These are phyloP conservation scores for Polysphondylium violaceum DNA, from an alignment of 78 protist species.

Conservation along the genomic window DNA sequence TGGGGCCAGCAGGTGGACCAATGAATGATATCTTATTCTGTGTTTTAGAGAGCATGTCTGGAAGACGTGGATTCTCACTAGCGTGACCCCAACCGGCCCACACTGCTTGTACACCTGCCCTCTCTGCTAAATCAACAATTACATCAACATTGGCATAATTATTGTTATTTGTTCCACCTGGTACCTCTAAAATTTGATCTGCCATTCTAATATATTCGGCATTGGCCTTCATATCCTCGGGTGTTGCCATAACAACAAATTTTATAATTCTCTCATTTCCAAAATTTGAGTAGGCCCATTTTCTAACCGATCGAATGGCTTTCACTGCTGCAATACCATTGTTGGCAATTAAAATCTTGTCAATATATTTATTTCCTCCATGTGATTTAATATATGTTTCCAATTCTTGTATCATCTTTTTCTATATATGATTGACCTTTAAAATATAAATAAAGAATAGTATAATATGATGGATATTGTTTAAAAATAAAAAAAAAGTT, in stretches of 20 bases:
- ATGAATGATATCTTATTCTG: conserved; percentile 85
- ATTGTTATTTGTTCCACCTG: conserved; percentile 96
- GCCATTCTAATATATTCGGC: conserved; percentile 98
- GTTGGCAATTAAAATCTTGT: conserved; percentile 94
- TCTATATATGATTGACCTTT: not conserved
- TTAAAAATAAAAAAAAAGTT: not conserved
- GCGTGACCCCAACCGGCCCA: conserved; percentile 99
- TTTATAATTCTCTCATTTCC: conserved; percentile 90
- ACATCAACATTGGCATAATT: conserved; percentile 98
- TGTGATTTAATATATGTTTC: conserved; percentile 31
- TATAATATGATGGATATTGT: too few species aligned
- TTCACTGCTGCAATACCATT: conserved; percentile 99
- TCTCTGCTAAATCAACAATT: conserved; percentile 92
- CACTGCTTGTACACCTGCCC: conserved; percentile 92
- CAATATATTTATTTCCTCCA: conserved; percentile 48
- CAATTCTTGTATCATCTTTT: not conserved
- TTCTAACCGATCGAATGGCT: conserved; percentile 95
- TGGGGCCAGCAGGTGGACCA: conserved; percentile 92
- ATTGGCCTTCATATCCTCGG: conserved; percentile 96
- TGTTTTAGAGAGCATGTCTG: conserved; percentile 65
- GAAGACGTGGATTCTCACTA: conserved; percentile 97
- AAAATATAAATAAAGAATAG: not conserved
- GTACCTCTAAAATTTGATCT: conserved; percentile 93
- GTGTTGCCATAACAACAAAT: conserved; percentile 97
- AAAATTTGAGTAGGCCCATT: conserved; percentile 93